Base-by-base conservation (phyloP, 2,329 filamentous ascomycete species). In the Teratosphaeria nubilosa region DNA sequence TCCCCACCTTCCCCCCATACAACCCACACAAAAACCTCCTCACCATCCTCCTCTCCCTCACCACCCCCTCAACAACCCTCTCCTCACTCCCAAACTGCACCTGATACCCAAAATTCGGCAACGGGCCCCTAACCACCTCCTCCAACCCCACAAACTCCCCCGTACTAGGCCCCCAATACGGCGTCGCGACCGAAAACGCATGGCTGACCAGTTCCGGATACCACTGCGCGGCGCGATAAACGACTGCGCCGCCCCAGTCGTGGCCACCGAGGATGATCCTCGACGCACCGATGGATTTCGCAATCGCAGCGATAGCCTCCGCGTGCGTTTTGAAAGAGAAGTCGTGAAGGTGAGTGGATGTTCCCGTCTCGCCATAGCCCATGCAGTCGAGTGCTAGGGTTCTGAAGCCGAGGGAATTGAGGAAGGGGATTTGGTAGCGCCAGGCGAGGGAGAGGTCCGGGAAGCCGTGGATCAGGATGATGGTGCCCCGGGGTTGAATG, bases 341-440 rank as follows among this genome's bases (percentile, higher is more conserved):
- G 57, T 82, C 76, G 54, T 75, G 73, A 2, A 85, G 72, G 0
- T 64, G 53, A 9, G 58, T 13, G 22, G 68, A 66, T 14, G 62
- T 56, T 53, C 67, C 68, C 31, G 89, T 94, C 59, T 83, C 81
- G 27, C 88, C 89, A 71, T 94, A 97, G 62, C 92, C 92, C 66
- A 95, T 81, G 79, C 91, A 86, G 73, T 96, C 90, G 0, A 90
- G 88, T 11, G 84, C 89, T 25, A 97, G 83, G 57, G 96, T 90
- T 58, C 87, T 83, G 63, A 92, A 82, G 24, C 86, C 87, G 58
- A 90, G 78, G 5, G 85, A 80, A 34, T 87, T 73, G 24, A 97
- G 80, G 65, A 84, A 74, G 0, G 91, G 91, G 60, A 96, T 87
- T 73, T 96, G 91, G 74, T 89, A 86, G 61, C 91, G 86, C 92